Conservation (phyloP, 306 rosid genomes). For the Fragaria vesca region DNA sequence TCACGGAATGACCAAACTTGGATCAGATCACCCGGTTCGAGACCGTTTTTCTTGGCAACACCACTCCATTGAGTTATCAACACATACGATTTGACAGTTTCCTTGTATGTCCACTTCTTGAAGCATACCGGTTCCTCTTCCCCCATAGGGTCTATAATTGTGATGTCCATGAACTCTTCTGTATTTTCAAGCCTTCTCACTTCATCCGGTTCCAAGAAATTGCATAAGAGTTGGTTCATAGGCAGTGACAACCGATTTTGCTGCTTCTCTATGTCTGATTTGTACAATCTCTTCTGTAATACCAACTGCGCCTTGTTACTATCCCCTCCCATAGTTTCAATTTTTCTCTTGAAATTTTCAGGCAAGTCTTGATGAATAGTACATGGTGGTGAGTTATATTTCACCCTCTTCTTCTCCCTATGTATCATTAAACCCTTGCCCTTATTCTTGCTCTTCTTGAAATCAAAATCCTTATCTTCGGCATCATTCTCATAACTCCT, state of each 20-base stretch:
- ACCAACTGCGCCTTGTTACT: background rate
- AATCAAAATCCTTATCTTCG: background rate
- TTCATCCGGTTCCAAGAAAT: background rate
- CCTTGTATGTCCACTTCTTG: background rate
- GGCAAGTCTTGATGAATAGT: background rate
- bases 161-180: background rate
- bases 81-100: background rate
- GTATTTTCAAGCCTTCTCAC: background rate
- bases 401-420: background rate
- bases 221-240: background rate
- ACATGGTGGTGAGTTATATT: background rate
- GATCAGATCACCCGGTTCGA: background rate
- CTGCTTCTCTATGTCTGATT: background rate
- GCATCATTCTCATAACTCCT: background rate
- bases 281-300: background rate
- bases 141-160: background rate
- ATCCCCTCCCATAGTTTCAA: background rate
- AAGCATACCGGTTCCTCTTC: background rate
- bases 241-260: constrained; percentile 2
- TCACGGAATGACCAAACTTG: constrained; percentile 1
- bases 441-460: background rate
- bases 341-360: background rate
- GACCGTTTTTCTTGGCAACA: background rate
- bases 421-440: background rate
- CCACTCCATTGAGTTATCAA: background rate